A percentile compares a stretch with the other conserved stretches of the same genome.
phyloP scores from a whole-genome alignment of 495 filamentous ascomycete genomes.

The Margaritispora aquatica region DNA sequence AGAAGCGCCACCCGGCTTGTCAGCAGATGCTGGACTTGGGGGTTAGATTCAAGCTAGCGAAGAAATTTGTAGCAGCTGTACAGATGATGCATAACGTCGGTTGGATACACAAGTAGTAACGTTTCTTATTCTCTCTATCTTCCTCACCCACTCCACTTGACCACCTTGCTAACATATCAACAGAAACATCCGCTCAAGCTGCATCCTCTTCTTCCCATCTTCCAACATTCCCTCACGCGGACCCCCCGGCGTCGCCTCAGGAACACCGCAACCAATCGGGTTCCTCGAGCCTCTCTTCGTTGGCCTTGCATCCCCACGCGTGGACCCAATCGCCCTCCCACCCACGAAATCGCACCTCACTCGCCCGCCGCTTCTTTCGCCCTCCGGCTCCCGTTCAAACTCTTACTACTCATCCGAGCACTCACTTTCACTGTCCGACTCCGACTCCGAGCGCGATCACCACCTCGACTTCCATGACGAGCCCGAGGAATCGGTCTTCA shows the following conservation, averaged over 20 bases:
- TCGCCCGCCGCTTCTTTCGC: neutral
- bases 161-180: neutral
- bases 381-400: neutral
- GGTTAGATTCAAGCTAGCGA: constrained; percentile 19
- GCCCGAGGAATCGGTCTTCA: neutral
- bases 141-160: neutral
- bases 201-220: constrained; percentile 24
- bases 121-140: neutral
- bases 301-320: constrained; percentile 12
- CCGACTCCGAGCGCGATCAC: too few relatives aligned
- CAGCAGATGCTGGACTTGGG: constrained; percentile 19
- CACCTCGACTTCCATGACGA: neutral
- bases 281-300: constrained; percentile 19
- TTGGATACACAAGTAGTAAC: constrained; percentile 18
- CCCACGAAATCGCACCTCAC: neutral
- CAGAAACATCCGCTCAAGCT: constrained; percentile 23
- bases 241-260: constrained; percentile 14
- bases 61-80: constrained; percentile 20
- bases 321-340: constrained; percentile 9
- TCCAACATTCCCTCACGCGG: constrained; percentile 11
- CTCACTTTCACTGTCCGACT: too few relatives aligned
- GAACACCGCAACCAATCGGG: constrained; percentile 18
- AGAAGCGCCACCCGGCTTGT: constrained; percentile 18
- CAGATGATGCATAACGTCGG: constrained; percentile 24
- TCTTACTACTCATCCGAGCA: neutral